These are phyloP conservation scores for Craterostigma plantagineum DNA, from an alignment of 257 asterid species.

Conservation along the genomic window DNA sequence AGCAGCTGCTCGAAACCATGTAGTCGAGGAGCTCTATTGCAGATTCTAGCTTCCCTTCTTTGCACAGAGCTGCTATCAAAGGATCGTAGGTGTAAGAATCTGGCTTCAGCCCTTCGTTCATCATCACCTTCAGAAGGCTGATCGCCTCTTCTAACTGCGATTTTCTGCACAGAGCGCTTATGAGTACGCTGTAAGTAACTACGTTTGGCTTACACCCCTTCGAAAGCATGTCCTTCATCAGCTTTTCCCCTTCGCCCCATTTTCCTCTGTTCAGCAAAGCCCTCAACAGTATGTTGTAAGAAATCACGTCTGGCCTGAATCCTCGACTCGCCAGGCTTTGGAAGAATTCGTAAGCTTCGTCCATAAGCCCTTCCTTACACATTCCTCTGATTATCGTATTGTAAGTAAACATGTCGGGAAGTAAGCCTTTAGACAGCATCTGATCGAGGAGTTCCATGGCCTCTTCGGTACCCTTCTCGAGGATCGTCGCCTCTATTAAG, in stretches of 20 bases:
- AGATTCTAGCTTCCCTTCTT: constrained; percentile 47
- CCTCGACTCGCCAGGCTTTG: constrained; percentile 36
- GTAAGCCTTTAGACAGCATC: constrained; percentile 41
- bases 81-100: constrained; percentile 71
- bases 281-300: constrained; percentile 60
- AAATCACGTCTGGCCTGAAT: constrained; percentile 47
- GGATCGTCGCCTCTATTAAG: constrained; percentile 56
- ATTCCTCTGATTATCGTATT: constrained; percentile 63
- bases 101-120: constrained; percentile 48
- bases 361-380: constrained; percentile 55
- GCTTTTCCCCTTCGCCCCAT: constrained; percentile 60
- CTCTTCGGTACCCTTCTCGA: constrained; percentile 38
- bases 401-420: constrained; percentile 69
- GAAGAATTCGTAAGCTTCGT: constrained; percentile 50
- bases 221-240: constrained; percentile 50
- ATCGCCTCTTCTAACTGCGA: constrained; percentile 56
- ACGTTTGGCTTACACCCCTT: constrained; percentile 37
- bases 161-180: constrained; percentile 44
- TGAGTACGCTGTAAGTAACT: constrained; percentile 57
- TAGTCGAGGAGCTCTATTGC: constrained; percentile 49
- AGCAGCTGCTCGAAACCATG: constrained; percentile 60
- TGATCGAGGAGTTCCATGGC: constrained; percentile 74
- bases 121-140: constrained; percentile 50
- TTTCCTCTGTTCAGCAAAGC: constrained; percentile 43
- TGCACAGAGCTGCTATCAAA: constrained; percentile 52